Evolutionary conservation across 2,329 filamentous ascomycete species (phyloP).

Genomic region (Tricladium varicosporioides): DNA sequence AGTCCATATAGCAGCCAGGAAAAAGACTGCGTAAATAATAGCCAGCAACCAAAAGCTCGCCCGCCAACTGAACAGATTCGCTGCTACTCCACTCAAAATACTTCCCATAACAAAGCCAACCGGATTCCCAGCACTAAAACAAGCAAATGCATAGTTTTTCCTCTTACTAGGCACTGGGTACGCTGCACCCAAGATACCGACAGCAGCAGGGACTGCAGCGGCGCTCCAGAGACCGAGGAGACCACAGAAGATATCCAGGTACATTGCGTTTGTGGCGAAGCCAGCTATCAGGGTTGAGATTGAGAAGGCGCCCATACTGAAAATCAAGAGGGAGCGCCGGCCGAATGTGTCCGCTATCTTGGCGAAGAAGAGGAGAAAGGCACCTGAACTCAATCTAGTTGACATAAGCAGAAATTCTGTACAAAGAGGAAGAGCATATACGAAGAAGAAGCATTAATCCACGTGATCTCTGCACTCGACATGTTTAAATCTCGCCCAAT

Average conservation of each 20-base stretch:
- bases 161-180: conserved; percentile 57
- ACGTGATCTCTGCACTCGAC: conserved; percentile 65
- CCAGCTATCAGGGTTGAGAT: conserved; percentile 55
- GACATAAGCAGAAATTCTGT: background rate
- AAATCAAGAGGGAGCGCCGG: conserved; percentile 56
- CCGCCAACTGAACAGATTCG: conserved; percentile 61
- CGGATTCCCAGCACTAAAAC: conserved; percentile 47
- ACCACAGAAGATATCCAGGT: conserved; percentile 60
- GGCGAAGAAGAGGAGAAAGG: conserved; percentile 65
- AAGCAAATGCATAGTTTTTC: conserved; percentile 66
- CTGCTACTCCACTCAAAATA: conserved; percentile 56
- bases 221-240: conserved; percentile 63
- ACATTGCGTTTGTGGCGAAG: conserved; percentile 57
- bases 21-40: conserved; percentile 62
- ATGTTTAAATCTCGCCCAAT: conserved; percentile 59
- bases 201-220: conserved; percentile 60
- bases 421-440: conserved; percentile 27
- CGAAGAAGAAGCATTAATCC: conserved; percentile 61
- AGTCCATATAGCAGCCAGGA: conserved; percentile 56
- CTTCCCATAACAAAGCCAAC: conserved; percentile 42
- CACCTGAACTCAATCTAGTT: conserved; percentile 54
- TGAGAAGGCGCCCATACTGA: conserved; percentile 58
- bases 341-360: conserved; percentile 64
- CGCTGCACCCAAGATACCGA: conserved; percentile 61
- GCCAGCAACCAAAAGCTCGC: conserved; percentile 61